Evolutionary conservation across 2,329 filamentous ascomycete genomes (phyloP).

Genomic region (Stemphylium lycopersici): DNA sequence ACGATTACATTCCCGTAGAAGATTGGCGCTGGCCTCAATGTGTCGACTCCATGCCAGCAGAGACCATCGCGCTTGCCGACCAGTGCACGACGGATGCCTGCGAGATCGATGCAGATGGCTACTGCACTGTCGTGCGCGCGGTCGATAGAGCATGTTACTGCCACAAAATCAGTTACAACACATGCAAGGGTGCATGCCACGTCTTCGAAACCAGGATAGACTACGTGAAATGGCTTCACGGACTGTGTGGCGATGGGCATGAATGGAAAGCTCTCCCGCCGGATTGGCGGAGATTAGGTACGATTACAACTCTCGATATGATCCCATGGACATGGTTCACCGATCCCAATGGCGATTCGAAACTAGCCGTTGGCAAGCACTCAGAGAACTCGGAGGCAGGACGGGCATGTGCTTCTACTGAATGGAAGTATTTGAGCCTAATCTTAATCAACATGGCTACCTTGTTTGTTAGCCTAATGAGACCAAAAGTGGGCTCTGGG

Average conservation of each 20-base stretch:
- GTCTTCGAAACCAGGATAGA: constrained; percentile 38
- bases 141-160: constrained; percentile 41
- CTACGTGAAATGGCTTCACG: constrained; percentile 42
- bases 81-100: constrained; percentile 43
- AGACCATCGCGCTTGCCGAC: constrained; percentile 23
- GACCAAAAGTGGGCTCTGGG: constrained; percentile 3
- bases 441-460: constrained; percentile 28
- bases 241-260: constrained; percentile 34
- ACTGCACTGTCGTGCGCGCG: constrained; percentile 35
- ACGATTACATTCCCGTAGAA: constrained; percentile 34
- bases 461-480: constrained; percentile 21
- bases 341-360: constrained; percentile 18
- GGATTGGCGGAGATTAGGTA: constrained; percentile 34
- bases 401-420: constrained; percentile 27
- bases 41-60: constrained; percentile 29
- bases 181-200: constrained; percentile 37
- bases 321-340: constrained; percentile 44
- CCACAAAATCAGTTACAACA: constrained; percentile 33
- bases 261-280: constrained; percentile 42
- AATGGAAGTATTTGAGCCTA: constrained; percentile 33
- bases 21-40: constrained; percentile 40
- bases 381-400: background rate
- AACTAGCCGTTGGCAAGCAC: background rate
- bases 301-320: constrained; percentile 31
- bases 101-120: constrained; percentile 35